Conservation (phyloP, 2,329 filamentous ascomycete species). For the Cordyceps cateniannulata region DNA sequence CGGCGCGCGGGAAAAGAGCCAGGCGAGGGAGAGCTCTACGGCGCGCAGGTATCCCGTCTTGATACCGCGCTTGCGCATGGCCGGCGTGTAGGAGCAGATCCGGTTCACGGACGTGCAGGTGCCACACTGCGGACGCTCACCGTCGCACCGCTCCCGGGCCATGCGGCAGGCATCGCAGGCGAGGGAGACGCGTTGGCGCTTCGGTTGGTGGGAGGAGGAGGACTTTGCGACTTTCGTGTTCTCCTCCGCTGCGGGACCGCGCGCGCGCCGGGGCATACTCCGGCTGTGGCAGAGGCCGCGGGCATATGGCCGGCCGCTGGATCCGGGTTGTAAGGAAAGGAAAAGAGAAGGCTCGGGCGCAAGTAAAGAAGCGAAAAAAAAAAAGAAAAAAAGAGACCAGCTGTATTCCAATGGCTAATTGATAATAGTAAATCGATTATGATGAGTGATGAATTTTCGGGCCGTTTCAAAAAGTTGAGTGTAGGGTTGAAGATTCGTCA, state of each 20-base stretch:
- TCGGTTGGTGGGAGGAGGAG: slow-evolving; percentile 26
- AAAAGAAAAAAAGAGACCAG: too few relatives aligned
- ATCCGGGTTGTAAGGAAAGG: too few relatives aligned
- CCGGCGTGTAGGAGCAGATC: slow-evolving; percentile 64
- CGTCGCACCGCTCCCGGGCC: slow-evolving; percentile 68
- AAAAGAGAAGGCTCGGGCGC: too few relatives aligned
- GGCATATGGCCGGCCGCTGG: neutral
- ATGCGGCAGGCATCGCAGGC: slow-evolving; percentile 64
- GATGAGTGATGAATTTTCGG: neutral
- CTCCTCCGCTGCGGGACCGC: slow-evolving; percentile 21
- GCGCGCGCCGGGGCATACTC: slow-evolving; percentile 35
- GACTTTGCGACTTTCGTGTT: slow-evolving; percentile 19
- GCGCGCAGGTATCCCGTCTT: slow-evolving; percentile 75
- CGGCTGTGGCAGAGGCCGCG: neutral
- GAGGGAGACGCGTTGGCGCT: slow-evolving; percentile 59
- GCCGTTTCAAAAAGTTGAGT: neutral
- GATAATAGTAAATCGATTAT: neutral
- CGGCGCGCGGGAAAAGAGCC: slow-evolving; percentile 56
- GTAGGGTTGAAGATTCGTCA: neutral
- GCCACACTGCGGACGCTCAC: slow-evolving; percentile 58
- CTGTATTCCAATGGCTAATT: neutral
- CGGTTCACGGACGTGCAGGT: slow-evolving; percentile 59
- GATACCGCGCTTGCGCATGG: slow-evolving; percentile 69
- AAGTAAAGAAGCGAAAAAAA: too few relatives aligned
- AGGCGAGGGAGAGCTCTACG: slow-evolving; percentile 61